Evolutionary conservation across 139 green algal species (phyloP), one percentile per base, ranked within the genome.

Genomic region (Nannochloris sp.): DNA sequence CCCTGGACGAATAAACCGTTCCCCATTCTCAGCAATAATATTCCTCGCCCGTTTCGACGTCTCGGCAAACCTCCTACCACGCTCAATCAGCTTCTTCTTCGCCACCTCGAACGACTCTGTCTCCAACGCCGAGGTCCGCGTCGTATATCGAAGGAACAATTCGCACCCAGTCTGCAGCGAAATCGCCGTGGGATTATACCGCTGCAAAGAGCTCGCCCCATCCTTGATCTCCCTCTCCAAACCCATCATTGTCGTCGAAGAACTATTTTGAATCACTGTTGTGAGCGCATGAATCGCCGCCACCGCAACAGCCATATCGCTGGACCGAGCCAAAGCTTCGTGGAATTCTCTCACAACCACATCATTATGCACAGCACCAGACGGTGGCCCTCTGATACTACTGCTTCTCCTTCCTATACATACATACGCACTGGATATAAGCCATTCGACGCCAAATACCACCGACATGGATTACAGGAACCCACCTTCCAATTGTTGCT

Each of bases 121-220:
- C 49, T 96, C 90, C 31, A 96, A 72, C 0, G 77, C 82, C 2
- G 78, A 84, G 2, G 90, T 95, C 48, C 90, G 82, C 1, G 88
- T 95, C 4, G 87, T 90, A 75, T 93, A 97, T 7, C 89, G 76
- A 66, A 96, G 69, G 73, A 97, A 97, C 16, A 97, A 80, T 67
- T 97, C 87, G 63, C 91, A 96, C 3, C 81, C 90, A 5, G 91
- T 90, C 25, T 87, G 85, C 18, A 97, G 71, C 10, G 81, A 89
- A 56, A 96, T 94, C 48, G 85, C 80, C 4, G 88, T 91, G 18
- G 87, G 84, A 74, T 95, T 90, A 68, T 85, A 87, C n/a, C 78
- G 63, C 53, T 93, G 73, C 37, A 94, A 74, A 7, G 76, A 78
- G 34, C 66, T 58, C 8, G 88, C 84, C 8, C 86, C 85, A 16